A percentile compares a stretch with the other conserved stretches of the same genome.
phyloP scores from a whole-genome alignment of 1,139 yeast species.

The Nakaseomyces bracarensis region DNA sequence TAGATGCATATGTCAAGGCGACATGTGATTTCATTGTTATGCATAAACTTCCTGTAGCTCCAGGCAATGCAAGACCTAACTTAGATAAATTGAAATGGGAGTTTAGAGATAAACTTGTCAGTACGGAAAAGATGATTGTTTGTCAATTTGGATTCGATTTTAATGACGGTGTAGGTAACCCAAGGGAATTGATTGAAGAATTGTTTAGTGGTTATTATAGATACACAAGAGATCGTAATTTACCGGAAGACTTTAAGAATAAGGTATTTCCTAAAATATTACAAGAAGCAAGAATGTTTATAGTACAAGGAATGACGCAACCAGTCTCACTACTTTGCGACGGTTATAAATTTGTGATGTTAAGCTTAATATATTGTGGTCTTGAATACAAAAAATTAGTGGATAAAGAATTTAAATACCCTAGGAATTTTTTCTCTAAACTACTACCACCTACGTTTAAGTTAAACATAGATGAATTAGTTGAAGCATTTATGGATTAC shows the following conservation, averaged over 20 bases:
- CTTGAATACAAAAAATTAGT: conserved; percentile 24
- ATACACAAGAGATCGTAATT: conserved; percentile 26
- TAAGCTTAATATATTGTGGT: conserved; percentile 29
- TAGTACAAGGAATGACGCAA: conserved; percentile 32
- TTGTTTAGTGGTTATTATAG: conserved; percentile 31
- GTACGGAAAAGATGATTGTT: conserved; percentile 27
- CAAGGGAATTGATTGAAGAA: conserved; percentile 32
- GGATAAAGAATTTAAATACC: conserved; percentile 25
- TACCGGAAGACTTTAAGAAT: conserved; percentile 24
- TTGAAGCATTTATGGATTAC: conserved; percentile 26
- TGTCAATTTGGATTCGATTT: conserved; percentile 32
- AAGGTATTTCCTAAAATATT: conserved; percentile 27
- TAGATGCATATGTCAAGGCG: conserved; percentile 30
- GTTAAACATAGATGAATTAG: conserved; percentile 16
- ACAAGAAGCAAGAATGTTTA: conserved; percentile 30
- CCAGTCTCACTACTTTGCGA: conserved; percentile 31
- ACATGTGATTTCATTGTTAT: conserved; percentile 27
- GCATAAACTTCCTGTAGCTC: conserved; percentile 22
- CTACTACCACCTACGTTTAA: conserved; percentile 24
- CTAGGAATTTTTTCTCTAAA: conserved; percentile 26
- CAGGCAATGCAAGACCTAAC: conserved; percentile 19
- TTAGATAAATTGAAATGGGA: conserved; percentile 33
- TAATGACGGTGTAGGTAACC: conserved; percentile 28
- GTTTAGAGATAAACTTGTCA: conserved; percentile 29
- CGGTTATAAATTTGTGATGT: conserved; percentile 28